Percentiles rank a stretch among this genome's conserved stretches.
These are phyloP conservation scores for Steccherinum ochraceum DNA, from an alignment of 768 basidiomycete species.

Conservation along the genomic window DNA sequence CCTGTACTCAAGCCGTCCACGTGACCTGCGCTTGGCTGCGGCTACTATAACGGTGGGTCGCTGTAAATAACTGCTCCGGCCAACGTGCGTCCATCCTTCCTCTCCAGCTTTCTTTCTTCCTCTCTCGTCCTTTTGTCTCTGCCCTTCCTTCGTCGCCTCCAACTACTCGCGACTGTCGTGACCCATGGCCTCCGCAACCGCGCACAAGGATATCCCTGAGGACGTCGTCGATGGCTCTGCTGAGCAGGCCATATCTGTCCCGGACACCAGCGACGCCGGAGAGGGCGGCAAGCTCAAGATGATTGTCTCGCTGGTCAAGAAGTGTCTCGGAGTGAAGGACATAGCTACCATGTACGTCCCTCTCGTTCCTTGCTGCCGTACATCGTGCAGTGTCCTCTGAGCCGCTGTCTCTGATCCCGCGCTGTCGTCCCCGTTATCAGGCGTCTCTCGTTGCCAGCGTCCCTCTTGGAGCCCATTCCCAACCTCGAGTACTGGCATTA, in stretches of 20 bases:
- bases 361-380: background rate
- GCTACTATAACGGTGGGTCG: too few relatives aligned
- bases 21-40: background rate
- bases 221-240: constrained; percentile 18
- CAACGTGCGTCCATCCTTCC: too few relatives aligned
- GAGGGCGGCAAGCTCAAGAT: constrained; percentile 94
- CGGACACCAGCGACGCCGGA: constrained; percentile 62
- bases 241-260: constrained; percentile 56
- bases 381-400: constrained; percentile 2
- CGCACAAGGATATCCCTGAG: constrained; percentile 1
- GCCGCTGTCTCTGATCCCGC: background rate
- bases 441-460: constrained; percentile 89
- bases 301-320: constrained; percentile 87
- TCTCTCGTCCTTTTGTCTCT: background rate
- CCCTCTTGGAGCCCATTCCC: constrained; percentile 87
- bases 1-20: background rate
- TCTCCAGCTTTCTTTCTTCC: background rate
- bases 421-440: constrained; percentile 30
- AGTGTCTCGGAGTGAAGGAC: constrained; percentile 89
- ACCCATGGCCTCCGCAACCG: background rate
- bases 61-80: too few relatives aligned
- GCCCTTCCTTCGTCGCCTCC: background rate
- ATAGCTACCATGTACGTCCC: constrained; percentile 81
- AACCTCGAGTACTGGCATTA: constrained; percentile 98
- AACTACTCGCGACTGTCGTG: background rate